These are phyloP conservation scores for Lotmaria passim DNA, from an alignment of 208 protist genomes.

Conservation along the genomic window DNA sequence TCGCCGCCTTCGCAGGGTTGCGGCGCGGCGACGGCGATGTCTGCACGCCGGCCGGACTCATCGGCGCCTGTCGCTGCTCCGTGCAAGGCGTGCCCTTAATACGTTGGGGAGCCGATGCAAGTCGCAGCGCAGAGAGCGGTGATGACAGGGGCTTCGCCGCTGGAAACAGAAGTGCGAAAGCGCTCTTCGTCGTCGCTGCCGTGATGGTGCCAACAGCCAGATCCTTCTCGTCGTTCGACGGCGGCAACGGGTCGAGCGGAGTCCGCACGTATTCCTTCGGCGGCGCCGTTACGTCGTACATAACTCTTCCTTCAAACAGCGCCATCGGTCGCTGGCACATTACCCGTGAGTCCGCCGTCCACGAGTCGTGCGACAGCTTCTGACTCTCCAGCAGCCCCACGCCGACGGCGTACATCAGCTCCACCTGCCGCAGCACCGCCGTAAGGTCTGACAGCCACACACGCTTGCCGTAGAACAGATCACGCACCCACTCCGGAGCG, in stretches of 20 bases:
- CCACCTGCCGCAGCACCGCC: slow-evolving; percentile 21
- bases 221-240: neutral
- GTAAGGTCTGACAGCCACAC: slow-evolving; percentile 16
- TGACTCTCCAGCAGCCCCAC: slow-evolving; percentile 19
- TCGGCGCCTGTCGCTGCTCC: neutral
- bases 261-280: slow-evolving; percentile 8
- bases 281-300: slow-evolving; percentile 10
- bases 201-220: too few species aligned
- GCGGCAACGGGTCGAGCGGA: neutral
- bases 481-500: slow-evolving; percentile 7
- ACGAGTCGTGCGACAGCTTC: neutral
- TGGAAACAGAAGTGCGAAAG: too few species aligned
- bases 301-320: neutral
- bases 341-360: neutral
- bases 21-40: neutral
- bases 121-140: too few species aligned
- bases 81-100: too few species aligned
- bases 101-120: too few species aligned
- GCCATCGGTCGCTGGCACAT: slow-evolving; percentile 12
- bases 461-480: slow-evolving; percentile 12
- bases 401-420: slow-evolving; percentile 38
- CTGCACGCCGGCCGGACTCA: neutral
- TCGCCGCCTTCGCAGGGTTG: too few species aligned
- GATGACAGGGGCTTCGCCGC: too few species aligned
- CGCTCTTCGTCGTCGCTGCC: too few species aligned